Conservation (phyloP, 2,329 filamentous ascomycete genomes). For the Trichoderma sp. region DNA sequence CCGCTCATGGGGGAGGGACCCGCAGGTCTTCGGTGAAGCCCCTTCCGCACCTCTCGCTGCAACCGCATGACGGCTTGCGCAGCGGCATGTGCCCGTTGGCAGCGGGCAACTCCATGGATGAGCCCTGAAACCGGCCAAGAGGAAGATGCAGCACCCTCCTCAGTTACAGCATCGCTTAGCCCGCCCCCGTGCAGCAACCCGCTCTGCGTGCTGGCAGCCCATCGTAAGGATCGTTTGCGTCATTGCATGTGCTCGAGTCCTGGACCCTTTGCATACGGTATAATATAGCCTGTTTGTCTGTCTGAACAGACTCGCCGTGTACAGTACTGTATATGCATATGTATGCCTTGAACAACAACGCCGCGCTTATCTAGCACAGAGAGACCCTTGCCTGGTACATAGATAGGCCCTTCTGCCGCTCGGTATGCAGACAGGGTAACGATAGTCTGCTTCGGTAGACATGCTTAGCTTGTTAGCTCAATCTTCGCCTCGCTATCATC, state of each 20-base stretch:
- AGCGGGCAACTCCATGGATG: background rate
- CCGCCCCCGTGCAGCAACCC: conserved; percentile 1
- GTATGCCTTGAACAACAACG: background rate
- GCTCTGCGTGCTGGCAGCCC: background rate
- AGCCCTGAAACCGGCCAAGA: conserved; percentile 7
- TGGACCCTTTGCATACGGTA: too few species aligned
- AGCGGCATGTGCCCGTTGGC: conserved; percentile 3
- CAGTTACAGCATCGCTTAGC: background rate
- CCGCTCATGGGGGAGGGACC: background rate
- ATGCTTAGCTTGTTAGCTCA: background rate
- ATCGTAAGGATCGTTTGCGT: background rate
- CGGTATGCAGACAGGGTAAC: background rate
- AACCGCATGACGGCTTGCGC: background rate
- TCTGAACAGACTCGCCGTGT: background rate
- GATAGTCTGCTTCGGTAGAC: background rate
- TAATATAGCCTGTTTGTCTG: too few species aligned
- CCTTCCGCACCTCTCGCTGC: background rate
- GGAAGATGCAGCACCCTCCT: background rate
- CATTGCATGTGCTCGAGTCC: background rate
- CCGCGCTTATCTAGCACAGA: background rate
- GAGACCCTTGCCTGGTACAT: background rate
- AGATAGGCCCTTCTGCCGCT: background rate
- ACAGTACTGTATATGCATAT: background rate
- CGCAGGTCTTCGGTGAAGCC: background rate
- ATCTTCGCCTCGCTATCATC: background rate